Percentiles rank a stretch among this genome's conserved stretches.
Conservation (phyloP, 2,329 filamentous ascomycete species). For the Penicillium sp. region DNA sequence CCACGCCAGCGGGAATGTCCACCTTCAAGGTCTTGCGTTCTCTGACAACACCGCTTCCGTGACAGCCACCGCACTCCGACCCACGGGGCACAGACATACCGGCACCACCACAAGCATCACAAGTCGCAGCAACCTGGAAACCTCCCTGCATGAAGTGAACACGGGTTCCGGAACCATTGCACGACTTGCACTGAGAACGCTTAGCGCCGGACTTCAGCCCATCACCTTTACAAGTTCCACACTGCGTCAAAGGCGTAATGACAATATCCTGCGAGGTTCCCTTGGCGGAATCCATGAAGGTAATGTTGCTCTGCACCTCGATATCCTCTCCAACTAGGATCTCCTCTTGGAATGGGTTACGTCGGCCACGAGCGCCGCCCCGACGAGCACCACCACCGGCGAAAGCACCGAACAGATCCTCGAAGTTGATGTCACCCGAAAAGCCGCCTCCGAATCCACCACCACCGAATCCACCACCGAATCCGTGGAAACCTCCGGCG, state of each 20-base stretch:
- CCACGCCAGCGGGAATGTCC: constrained; percentile 92
- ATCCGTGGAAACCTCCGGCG: constrained; percentile 62
- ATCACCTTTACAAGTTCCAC: constrained; percentile 78
- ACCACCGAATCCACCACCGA: constrained; percentile 56
- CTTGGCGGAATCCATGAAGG: constrained; percentile 94
- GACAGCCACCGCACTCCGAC: constrained; percentile 76
- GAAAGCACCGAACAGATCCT: constrained; percentile 91
- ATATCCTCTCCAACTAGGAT: constrained; percentile 93
- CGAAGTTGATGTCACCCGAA: constrained; percentile 86
- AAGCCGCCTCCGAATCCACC: constrained; percentile 61
- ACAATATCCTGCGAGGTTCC: constrained; percentile 84
- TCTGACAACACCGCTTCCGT: constrained; percentile 79
- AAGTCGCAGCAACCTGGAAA: constrained; percentile 95
- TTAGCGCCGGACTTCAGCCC: constrained; percentile 81
- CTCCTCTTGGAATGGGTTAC: constrained; percentile 74
- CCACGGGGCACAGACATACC: constrained; percentile 76
- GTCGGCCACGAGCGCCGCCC: constrained; percentile 54
- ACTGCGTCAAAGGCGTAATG: constrained; percentile 78
- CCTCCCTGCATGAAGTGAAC: constrained; percentile 89
- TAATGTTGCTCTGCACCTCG: constrained; percentile 88
- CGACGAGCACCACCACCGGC: constrained; percentile 61
- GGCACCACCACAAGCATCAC: constrained; percentile 74
- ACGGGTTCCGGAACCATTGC: constrained; percentile 81
- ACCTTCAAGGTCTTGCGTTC: constrained; percentile 82
- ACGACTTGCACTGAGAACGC: constrained; percentile 72